These are phyloP conservation scores for Centella asiatica DNA, from an alignment of 129 eudicot genomes.

Conservation along the genomic window DNA sequence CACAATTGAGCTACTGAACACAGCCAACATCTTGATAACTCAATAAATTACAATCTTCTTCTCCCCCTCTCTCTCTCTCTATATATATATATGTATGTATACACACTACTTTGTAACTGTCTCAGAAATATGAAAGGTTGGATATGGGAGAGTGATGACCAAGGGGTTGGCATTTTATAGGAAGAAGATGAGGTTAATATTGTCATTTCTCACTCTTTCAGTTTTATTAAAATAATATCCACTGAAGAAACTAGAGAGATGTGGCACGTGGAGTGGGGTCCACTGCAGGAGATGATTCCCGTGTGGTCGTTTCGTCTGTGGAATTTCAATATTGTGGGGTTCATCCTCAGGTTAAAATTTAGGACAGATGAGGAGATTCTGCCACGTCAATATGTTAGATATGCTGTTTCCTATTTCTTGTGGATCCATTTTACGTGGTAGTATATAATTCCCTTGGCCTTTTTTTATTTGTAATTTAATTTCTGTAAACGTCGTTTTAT, in stretches of 20 bases:
- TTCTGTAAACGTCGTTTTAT: too few relatives aligned
- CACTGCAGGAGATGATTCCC: background rate
- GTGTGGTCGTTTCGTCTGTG: background rate
- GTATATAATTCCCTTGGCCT: too few relatives aligned
- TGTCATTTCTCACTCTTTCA: conserved; percentile 15
- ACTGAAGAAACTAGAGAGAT: background rate
- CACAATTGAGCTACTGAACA: conserved; percentile 68
- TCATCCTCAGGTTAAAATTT: too few relatives aligned
- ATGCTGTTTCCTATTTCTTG: too few relatives aligned
- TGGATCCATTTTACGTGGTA: too few relatives aligned
- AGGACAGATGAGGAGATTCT: too few relatives aligned
- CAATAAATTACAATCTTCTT: background rate
- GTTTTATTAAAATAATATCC: background rate
- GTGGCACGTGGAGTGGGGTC: background rate
- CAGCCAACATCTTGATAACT: conserved; percentile 52
- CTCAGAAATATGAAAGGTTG: background rate
- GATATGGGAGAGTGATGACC: conserved; percentile 31
- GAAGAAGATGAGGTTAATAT: conserved; percentile 21
- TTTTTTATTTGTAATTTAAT: too few relatives aligned
- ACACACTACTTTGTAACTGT: background rate
- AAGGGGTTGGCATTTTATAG: conserved; percentile 33
- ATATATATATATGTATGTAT: background rate
- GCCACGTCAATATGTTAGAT: too few relatives aligned
- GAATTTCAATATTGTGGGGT: too few relatives aligned
- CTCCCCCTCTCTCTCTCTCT: background rate